These are phyloP conservation scores for Eimeria maxima DNA, from an alignment of 169 alveolate genomes.

Conservation along the genomic window DNA sequence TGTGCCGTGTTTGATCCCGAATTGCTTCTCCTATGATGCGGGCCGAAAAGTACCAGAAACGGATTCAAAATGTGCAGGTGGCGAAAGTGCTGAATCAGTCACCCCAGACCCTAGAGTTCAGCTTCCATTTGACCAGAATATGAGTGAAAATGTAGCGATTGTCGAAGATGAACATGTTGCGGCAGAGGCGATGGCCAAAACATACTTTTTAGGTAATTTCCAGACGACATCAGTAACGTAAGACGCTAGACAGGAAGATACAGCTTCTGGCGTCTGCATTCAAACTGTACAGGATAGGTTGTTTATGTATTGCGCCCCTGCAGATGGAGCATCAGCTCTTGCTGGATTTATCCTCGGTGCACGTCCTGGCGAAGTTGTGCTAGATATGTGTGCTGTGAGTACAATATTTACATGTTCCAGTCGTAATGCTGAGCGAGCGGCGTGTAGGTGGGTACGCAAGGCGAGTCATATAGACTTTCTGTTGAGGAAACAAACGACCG, in stretches of 20 bases:
- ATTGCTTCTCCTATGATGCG: constrained; percentile 32
- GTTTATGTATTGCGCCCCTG: not conserved
- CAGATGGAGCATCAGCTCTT: constrained; percentile 82
- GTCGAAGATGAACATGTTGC: constrained; percentile 63
- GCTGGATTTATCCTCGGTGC: constrained; percentile 71
- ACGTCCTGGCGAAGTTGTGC: constrained; percentile 78
- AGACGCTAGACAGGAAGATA: not conserved
- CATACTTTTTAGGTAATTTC: constrained; percentile 58
- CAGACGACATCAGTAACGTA: not conserved
- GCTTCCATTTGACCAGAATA: not conserved
- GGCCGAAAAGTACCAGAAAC: not conserved
- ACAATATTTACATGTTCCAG: not conserved
- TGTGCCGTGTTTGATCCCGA: constrained; percentile 58
- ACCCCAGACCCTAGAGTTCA: not conserved
- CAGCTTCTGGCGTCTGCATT: not conserved
- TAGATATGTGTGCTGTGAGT: constrained; percentile 80
- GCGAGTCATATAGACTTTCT: not conserved
- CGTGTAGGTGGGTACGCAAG: not conserved
- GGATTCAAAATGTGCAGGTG: not conserved
- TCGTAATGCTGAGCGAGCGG: not conserved
- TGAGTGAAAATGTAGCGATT: not conserved
- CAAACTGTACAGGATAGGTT: too few relatives aligned
- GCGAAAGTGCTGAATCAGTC: not conserved
- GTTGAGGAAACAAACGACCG: not conserved
- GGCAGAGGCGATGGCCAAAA: constrained; percentile 57